phyloP scores from a whole-genome alignment of 176 grass and related monocot species.

The Metroxylon sagu region DNA sequence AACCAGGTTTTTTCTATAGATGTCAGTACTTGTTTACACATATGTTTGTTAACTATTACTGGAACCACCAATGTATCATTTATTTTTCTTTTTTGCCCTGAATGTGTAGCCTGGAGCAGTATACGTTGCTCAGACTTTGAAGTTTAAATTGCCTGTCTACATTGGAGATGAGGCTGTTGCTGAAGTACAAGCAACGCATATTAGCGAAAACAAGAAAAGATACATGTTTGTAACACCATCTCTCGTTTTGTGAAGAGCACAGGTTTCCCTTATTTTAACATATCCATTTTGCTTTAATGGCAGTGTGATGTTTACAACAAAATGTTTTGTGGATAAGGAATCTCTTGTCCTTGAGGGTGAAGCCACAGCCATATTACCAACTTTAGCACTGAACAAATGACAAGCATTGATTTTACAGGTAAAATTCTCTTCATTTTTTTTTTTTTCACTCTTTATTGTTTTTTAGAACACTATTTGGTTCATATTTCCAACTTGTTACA shows the following conservation, averaged over 20 bases:
- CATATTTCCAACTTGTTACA: too few relatives aligned
- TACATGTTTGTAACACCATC: slow-evolving; percentile 24
- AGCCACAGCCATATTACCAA: slow-evolving; percentile 43
- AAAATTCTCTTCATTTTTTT: too few relatives aligned
- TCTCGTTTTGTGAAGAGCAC: not conserved
- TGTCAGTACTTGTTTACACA: too few relatives aligned
- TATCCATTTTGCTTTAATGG: not conserved
- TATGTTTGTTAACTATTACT: too few relatives aligned
- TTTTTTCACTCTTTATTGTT: too few relatives aligned
- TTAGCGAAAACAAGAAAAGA: slow-evolving; percentile 25
- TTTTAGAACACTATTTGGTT: too few relatives aligned
- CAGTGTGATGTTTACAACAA: slow-evolving; percentile 59
- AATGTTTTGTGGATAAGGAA: slow-evolving; percentile 40
- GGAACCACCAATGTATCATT: too few relatives aligned
- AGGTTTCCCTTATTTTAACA: not conserved
- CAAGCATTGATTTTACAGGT: not conserved
- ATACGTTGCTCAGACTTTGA: slow-evolving; percentile 43
- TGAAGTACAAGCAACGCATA: slow-evolving; percentile 34
- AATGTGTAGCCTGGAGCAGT: slow-evolving; percentile 42
- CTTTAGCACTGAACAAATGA: slow-evolving; percentile 19
- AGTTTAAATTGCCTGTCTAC: slow-evolving; percentile 48
- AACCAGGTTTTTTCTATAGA: too few relatives aligned
- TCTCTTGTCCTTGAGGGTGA: slow-evolving; percentile 39
- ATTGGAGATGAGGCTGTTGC: slow-evolving; percentile 41
- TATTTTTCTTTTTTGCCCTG: too few relatives aligned